Evolutionary conservation across 306 rosid species (phyloP).

Genomic region (Lathyrus tuberosus): DNA sequence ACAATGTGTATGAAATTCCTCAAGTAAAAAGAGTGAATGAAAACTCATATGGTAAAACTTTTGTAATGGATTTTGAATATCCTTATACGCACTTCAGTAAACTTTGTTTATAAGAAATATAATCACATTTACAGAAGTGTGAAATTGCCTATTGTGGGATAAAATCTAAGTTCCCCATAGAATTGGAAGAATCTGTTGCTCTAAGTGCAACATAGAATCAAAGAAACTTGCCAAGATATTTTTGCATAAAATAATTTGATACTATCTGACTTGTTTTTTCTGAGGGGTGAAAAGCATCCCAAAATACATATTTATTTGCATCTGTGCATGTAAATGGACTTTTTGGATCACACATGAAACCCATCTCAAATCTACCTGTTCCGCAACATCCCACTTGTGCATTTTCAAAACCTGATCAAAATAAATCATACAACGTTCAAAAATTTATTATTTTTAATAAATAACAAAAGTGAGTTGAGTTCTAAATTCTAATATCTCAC

Average conservation of each 20-base stretch:
- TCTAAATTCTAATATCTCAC: no score
- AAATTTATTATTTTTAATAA: no score
- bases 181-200: conserved; percentile 13
- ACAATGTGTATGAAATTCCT: no score
- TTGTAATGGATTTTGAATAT: no score
- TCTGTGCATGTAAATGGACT: conserved; percentile 47
- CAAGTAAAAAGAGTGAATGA: no score
- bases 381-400: conserved; percentile 47
- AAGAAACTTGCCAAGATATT: conserved; percentile 33
- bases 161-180: background rate
- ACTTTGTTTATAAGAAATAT: no score
- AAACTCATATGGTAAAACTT: no score
- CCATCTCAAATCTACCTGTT: conserved; percentile 52
- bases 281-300: conserved; percentile 65
- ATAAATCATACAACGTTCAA: background rate
- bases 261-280: conserved; percentile 45
- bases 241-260: conserved; percentile 31
- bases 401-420: conserved; percentile 48
- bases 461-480: no score
- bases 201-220: conserved; percentile 13
- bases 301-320: conserved; percentile 52
- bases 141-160: background rate
- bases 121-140: background rate
- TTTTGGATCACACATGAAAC: conserved; percentile 42
- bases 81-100: no score